phyloP scores from a whole-genome alignment of 305 asterid genomes.

The Plantago coronopus region DNA sequence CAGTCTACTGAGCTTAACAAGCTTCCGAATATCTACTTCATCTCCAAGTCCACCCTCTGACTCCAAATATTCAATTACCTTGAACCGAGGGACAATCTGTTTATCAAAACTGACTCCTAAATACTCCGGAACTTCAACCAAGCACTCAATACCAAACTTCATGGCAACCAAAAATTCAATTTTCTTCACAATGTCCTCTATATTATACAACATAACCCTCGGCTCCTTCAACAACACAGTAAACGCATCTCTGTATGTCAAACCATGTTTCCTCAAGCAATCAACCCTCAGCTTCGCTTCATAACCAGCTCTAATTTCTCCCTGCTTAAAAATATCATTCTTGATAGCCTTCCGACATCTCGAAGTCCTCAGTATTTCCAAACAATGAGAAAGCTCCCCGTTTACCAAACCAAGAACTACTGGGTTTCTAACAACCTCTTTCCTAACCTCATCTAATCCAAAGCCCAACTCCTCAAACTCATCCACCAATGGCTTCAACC shows the following conservation, averaged over 20 bases:
- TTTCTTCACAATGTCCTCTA: conserved; percentile 57
- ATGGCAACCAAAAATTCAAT: conserved; percentile 55
- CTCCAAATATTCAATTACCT: conserved; percentile 57
- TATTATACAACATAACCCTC: conserved; percentile 49
- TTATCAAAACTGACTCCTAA: conserved; percentile 73
- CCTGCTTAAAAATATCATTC: conserved; percentile 44
- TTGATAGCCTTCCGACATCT: conserved; percentile 55
- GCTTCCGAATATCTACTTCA: conserved; percentile 49
- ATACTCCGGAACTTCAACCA: conserved; percentile 70
- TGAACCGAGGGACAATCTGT: conserved; percentile 69
- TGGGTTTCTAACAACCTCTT: conserved; percentile 57
- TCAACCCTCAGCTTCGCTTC: conserved; percentile 61
- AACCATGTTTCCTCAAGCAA: conserved; percentile 55
- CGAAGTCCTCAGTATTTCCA: conserved; percentile 59
- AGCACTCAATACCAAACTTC: conserved; percentile 49
- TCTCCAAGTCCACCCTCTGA: conserved; percentile 62
- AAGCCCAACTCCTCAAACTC: conserved; percentile 69
- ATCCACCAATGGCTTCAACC: conserved; percentile 49
- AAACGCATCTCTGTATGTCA: conserved; percentile 71
- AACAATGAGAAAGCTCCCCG: conserved; percentile 72
- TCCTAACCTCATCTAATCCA: conserved; percentile 40
- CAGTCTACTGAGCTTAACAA: conserved; percentile 68
- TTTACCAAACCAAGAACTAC: conserved; percentile 60
- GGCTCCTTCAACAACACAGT: conserved; percentile 84
- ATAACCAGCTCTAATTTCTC: conserved; percentile 62